Conservation (phyloP, 1,139 yeast genomes). For the Blastobotrys elegans region DNA sequence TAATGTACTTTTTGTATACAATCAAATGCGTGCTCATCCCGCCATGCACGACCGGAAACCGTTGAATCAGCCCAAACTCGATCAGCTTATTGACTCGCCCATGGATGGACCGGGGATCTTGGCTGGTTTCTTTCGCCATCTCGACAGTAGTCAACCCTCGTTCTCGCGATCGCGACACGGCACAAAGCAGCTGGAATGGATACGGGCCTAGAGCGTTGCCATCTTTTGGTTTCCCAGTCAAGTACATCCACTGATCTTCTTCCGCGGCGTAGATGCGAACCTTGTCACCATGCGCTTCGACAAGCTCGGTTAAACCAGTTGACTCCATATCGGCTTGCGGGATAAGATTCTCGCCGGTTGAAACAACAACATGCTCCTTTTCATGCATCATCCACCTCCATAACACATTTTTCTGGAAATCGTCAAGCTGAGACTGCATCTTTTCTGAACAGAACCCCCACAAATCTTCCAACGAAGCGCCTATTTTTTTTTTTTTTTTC, state of each 20-base stretch:
- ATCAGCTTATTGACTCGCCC: conserved; percentile 33
- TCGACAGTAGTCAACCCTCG: conserved; percentile 37
- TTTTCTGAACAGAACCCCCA: conserved; percentile 27
- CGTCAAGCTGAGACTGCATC: conserved; percentile 24
- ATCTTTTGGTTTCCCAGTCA: conserved; percentile 34
- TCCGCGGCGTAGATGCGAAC: conserved; percentile 32
- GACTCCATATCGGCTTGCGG: conserved; percentile 15
- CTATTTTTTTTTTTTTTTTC: conserved; percentile 17
- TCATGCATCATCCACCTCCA: conserved; percentile 32
- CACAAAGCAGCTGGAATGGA: conserved; percentile 36
- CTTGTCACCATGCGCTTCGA: conserved; percentile 20
- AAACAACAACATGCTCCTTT: conserved; percentile 24
- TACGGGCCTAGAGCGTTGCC: conserved; percentile 31
- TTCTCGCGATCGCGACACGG: conserved; percentile 34
- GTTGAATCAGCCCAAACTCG: conserved; percentile 33
- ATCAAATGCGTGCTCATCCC: conserved; percentile 32
- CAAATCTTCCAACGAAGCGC: conserved; percentile 28
- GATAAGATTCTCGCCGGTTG: conserved; percentile 16
- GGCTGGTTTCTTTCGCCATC: conserved; percentile 34
- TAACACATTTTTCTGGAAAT: conserved; percentile 23
- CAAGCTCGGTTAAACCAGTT: conserved; percentile 17
- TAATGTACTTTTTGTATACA: conserved; percentile 30
- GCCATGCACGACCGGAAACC: conserved; percentile 32
- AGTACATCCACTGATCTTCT: conserved; percentile 34
- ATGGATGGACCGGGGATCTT: conserved; percentile 38